Conservation (phyloP, 352 stramenopile genomes). For the Phytopythium chamaehyphon region DNA sequence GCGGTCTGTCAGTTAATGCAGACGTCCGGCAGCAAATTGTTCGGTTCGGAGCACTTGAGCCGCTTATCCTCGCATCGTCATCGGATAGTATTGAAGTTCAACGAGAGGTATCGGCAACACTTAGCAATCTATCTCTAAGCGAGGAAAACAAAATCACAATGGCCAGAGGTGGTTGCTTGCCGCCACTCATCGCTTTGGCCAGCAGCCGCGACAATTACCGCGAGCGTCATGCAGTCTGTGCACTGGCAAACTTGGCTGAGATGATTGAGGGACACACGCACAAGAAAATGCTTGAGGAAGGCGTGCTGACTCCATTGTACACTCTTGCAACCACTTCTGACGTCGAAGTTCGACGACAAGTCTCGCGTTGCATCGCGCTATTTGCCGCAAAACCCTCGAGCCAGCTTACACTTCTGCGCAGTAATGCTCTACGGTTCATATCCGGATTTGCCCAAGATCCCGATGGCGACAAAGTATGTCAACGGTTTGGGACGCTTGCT, state of each 20-base stretch:
- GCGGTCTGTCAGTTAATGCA: slow-evolving; percentile 90
- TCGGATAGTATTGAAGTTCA: slow-evolving; percentile 94
- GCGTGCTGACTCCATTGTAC: slow-evolving; percentile 88
- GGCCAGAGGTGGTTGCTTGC: slow-evolving; percentile 91
- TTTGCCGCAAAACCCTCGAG: slow-evolving; percentile 92
- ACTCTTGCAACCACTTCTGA: slow-evolving; percentile 66
- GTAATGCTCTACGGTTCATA: slow-evolving; percentile 87
- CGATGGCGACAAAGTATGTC: slow-evolving; percentile 68
- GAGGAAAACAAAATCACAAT: slow-evolving; percentile 97
- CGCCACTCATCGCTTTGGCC: slow-evolving; percentile 87
- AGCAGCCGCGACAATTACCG: slow-evolving; percentile 85
- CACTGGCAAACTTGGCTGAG: slow-evolving; percentile 94
- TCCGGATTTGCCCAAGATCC: slow-evolving; percentile 76
- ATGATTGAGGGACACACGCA: slow-evolving; percentile 95
- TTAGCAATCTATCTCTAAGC: slow-evolving; percentile 94
- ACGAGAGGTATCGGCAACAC: slow-evolving; percentile 91
- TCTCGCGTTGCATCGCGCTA: slow-evolving; percentile 90
- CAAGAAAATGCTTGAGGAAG: slow-evolving; percentile 93
- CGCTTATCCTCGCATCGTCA: slow-evolving; percentile 89
- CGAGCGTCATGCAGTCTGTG: slow-evolving; percentile 91
- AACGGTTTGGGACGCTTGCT: slow-evolving; percentile 89
- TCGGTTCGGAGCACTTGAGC: slow-evolving; percentile 90
- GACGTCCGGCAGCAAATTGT: slow-evolving; percentile 89
- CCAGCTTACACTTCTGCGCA: slow-evolving; percentile 85
- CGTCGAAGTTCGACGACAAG: slow-evolving; percentile 89